Percentiles rank a stretch among this genome's conserved stretches.
Conservation (phyloP, 2,329 filamentous ascomycete species). For the Aspergillus sp. region DNA sequence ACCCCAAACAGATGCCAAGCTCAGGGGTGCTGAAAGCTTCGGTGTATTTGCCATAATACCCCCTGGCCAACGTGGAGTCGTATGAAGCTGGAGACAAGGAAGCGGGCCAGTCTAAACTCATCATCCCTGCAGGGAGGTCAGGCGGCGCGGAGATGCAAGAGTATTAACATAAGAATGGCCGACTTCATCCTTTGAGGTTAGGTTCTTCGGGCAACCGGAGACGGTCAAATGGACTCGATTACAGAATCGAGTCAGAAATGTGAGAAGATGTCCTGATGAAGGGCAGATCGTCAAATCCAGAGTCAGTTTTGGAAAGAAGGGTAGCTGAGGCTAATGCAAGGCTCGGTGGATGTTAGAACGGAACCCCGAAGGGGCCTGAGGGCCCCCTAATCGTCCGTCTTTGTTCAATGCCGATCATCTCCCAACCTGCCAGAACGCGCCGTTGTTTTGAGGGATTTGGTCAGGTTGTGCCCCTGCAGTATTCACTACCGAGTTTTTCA, state of each 20-base stretch:
- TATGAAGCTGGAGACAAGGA: no score
- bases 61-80: no score
- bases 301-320: not conserved
- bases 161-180: not conserved
- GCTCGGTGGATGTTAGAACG: not conserved
- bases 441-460: no score
- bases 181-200: not conserved
- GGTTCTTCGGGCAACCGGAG: not conserved
- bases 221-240: not conserved
- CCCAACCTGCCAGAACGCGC: no score
- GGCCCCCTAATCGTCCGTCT: not conserved
- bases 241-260: not conserved
- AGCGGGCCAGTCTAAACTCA: no score
- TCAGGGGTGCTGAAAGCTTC: no score
- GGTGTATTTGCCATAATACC: no score
- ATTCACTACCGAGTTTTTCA: no score
- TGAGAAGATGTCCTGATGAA: not conserved
- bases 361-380: not conserved
- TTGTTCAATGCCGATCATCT: not conserved
- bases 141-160: no score
- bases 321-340: not conserved
- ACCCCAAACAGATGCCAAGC: no score
- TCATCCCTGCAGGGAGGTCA: no score
- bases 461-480: no score
- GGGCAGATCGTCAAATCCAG: not conserved